These are phyloP conservation scores for Nothopassalora personata DNA, from an alignment of 2,329 filamentous ascomycete species.

Conservation along the genomic window DNA sequence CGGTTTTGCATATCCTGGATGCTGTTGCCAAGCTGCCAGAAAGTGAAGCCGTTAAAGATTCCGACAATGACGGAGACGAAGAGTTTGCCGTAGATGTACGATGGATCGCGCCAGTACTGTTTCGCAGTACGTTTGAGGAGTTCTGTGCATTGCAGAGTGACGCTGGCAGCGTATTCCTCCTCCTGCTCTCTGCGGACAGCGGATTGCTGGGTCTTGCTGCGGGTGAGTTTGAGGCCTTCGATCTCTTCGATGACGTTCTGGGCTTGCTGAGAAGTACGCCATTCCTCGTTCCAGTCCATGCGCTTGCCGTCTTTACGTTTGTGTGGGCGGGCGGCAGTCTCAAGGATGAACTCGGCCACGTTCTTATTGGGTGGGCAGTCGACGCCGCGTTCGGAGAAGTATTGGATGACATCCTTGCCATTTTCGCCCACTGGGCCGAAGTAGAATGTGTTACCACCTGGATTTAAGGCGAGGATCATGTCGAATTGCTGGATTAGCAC, in stretches of 20 bases:
- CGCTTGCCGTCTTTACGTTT: constrained; percentile 50
- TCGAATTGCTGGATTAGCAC: constrained; percentile 68
- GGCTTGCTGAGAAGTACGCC: constrained; percentile 61
- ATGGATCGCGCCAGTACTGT: constrained; percentile 63
- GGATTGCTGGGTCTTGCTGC: constrained; percentile 41
- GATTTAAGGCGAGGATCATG: constrained; percentile 65
- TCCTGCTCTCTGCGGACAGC: constrained; percentile 35
- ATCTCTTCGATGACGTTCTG: constrained; percentile 59
- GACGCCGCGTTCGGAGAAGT: constrained; percentile 62
- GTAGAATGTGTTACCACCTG: constrained; percentile 66
- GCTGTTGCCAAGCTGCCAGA: constrained; percentile 62
- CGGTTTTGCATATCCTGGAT: constrained; percentile 68
- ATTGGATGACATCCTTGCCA: constrained; percentile 59
- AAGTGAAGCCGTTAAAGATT: constrained; percentile 76
- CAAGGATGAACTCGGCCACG: constrained; percentile 61
- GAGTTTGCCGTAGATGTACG: constrained; percentile 71
- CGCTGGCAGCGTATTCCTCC: constrained; percentile 58
- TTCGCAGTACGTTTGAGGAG: constrained; percentile 66
- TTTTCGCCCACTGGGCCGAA: constrained; percentile 67
- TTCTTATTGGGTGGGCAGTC: constrained; percentile 62
- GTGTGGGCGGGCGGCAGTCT: constrained; percentile 56
- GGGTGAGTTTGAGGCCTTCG: constrained; percentile 54
- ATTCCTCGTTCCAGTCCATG: constrained; percentile 71
- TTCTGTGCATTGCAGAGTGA: constrained; percentile 57
- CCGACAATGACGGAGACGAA: constrained; percentile 66